A percentile compares a stretch with the other conserved stretches of the same genome.
Conservation (phyloP, 257 asterid genomes). For the Salvia miltiorrhiza region DNA sequence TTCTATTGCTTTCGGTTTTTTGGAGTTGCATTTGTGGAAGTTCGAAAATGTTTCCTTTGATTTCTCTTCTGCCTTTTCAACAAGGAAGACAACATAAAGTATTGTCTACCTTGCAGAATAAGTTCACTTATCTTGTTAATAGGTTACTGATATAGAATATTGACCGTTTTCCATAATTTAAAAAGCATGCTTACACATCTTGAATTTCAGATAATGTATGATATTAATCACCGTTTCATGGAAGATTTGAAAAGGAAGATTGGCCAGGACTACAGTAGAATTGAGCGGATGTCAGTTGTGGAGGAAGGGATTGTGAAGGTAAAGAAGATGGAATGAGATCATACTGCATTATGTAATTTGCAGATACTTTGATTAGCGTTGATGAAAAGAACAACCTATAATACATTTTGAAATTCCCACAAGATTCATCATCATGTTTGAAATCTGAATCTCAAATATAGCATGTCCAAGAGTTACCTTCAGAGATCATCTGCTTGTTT, state of each 20-base stretch:
- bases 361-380: background rate
- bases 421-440: background rate
- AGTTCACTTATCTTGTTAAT: background rate
- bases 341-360: background rate
- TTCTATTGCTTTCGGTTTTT: background rate
- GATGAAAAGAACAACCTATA: background rate
- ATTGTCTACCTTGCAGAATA: too few relatives aligned
- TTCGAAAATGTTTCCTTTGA: background rate
- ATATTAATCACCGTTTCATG: constrained; percentile 39
- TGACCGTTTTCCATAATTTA: background rate
- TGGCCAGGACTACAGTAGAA: constrained; percentile 42
- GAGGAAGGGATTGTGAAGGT: constrained; percentile 56
- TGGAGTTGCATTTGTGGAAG: background rate
- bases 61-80: background rate
- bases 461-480: background rate
- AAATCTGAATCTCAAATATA: background rate
- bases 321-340: constrained; percentile 8
- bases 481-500: background rate
- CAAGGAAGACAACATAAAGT: too few relatives aligned
- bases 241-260: constrained; percentile 44
- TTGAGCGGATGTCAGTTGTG: constrained; percentile 42
- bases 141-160: background rate
- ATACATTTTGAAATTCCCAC: background rate
- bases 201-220: constrained; percentile 40
- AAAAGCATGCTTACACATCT: background rate